Percentiles rank a stretch among this genome's conserved stretches.
Conservation (phyloP, 1,284 basidiomycete genomes). For the Tilletia horrida region DNA sequence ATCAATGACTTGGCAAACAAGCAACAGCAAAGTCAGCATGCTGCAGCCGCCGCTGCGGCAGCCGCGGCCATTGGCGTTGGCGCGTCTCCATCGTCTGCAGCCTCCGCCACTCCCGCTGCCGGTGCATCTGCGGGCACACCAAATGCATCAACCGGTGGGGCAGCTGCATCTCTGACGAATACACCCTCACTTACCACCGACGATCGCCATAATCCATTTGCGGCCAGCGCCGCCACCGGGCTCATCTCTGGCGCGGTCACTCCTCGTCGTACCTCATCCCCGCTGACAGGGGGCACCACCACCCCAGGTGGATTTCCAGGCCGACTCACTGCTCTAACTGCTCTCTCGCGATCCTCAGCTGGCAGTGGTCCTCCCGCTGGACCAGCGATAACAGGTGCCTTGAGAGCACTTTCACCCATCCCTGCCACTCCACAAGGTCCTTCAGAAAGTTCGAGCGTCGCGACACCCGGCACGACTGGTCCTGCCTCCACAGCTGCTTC, state of each 20-base stretch:
- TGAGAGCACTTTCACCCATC: background rate
- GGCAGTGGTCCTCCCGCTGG: background rate
- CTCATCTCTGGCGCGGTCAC: background rate
- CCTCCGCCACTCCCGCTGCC: background rate
- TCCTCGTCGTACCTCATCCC: background rate
- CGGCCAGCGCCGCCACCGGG: background rate
- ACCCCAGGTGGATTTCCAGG: background rate
- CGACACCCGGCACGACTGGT: no score
- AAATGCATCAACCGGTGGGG: background rate
- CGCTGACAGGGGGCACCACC: background rate
- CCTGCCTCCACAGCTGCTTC: no score
- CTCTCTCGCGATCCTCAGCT: background rate
- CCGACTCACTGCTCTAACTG: background rate
- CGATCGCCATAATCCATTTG: background rate
- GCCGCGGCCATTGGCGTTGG: background rate
- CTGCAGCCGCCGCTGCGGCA: background rate
- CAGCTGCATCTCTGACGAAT: background rate
- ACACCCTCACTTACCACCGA: constrained; percentile 7
- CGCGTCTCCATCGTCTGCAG: background rate
- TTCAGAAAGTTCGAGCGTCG: no score
- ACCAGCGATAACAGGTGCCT: background rate
- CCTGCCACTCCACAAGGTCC: background rate
- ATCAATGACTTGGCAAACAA: constrained; percentile 48
- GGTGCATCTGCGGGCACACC: background rate
- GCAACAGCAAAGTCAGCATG: constrained; percentile 6